Evolutionary conservation across 116 monocot genomes (phyloP), one percentile per base, ranked within the genome.

Genomic region (Papilionanthe hybrid): DNA sequence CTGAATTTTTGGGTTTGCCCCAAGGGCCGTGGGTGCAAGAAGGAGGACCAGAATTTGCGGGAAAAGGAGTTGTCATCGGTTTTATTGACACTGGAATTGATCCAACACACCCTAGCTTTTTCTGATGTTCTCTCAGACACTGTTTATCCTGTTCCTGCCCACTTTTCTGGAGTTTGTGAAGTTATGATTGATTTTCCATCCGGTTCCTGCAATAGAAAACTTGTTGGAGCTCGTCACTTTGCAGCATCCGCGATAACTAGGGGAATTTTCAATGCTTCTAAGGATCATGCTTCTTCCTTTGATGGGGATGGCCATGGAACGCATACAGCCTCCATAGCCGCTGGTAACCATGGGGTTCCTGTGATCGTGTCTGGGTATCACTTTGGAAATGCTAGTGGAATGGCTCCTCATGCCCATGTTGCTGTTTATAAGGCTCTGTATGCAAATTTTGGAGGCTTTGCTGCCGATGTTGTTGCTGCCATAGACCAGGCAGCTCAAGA

Each of bases 401-500:
- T 97, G 97, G 97, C 97, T 44, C 97, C 97, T 91, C 94, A 79
- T 88, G 97, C 97, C 75, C 97, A 92, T 42, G 82, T 98, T 82
- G 92, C 97, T 81, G 88, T 98, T 80, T 98, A 98, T 72, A 98
- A 98, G 83, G 94, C 94, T 78, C 80, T 98, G 32, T 98, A 94
- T 79, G 94, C 91, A 89, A 87, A 90, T 74, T 98, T 98, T 86
- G 97, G 97, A 32, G 97, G 97, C 17, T 98, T 94, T 84, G 94
- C 94, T 80, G 94, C 97, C 53, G 97, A 98, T 84, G 92, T 98
- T 79, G 97, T 98, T 69, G 94, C 97, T 91, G 97, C 97, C 18
- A 94, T 98, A 56, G 97, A 98, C 71, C 97, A 98, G 97, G 97
- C 97, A 84, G 97, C 94, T 80, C 86, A 94, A 87, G 97, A 97